Evolutionary conservation across 179 eudicot genomes (phyloP), one percentile per base, ranked within the genome.

Genomic region (Monotropa hypopitys): DNA sequence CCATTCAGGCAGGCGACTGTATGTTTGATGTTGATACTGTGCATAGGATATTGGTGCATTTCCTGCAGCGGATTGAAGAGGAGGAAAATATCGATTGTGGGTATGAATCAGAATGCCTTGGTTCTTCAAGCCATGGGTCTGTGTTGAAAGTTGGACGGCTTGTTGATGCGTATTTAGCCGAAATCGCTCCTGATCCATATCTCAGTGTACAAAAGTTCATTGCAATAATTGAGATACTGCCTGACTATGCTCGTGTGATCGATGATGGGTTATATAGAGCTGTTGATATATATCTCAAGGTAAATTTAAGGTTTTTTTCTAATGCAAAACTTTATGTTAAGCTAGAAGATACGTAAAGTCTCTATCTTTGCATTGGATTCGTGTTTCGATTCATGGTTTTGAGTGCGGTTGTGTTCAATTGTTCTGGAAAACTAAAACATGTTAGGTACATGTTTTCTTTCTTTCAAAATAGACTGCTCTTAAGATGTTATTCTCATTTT

Each of bases 221-320:
- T 61, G 83, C 87, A 76, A 68, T 91, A 45, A 72, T 87, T 7
- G 90, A 91, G 81, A 74, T 80, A 6, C 79, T 91, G 75, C 92
- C 94, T 0, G 87, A 87, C 76, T 87, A 90, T 80, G 91, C 92
- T 45, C 90, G 92, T 61, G 87, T 87, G 13, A 80, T 88, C 38
- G 90, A 88, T 78, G 96, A 91, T 81, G 92, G 92, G 57, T 87
- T 91, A 45, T 88, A 88, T 45, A 84, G 93, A 78, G 93, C 90
- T 2, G 70, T 88, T 62, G 96, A 91, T 76, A 83, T 91, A 77
- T 88, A 85, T 68, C 71, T 91, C 28, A 91, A 90, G 93, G 96
- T 91, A 84, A 78, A 20, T 69, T 65, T 40, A 32, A 5, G 63
- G 7, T 23, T n/a, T 50, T 61, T 57, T 30, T 3, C 1, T 35